These are phyloP conservation scores for Cyphellophora europaea DNA, from an alignment of 2,329 filamentous ascomycete species.

Conservation along the genomic window DNA sequence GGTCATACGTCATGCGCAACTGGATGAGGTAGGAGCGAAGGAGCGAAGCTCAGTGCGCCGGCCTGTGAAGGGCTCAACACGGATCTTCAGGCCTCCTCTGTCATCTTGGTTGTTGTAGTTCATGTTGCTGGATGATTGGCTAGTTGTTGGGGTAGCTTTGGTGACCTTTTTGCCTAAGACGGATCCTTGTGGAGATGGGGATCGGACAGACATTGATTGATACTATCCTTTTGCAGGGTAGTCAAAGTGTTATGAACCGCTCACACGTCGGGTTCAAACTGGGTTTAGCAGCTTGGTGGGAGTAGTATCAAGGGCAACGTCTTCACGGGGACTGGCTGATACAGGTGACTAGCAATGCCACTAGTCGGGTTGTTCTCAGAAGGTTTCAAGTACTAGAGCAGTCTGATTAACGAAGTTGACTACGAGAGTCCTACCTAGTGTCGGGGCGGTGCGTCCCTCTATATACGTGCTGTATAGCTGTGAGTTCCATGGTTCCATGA, in stretches of 20 bases:
- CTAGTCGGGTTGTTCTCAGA: no score
- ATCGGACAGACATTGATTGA: not conserved
- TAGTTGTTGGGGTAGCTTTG: not conserved
- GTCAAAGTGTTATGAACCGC: constrained; percentile 1
- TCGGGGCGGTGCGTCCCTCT: not conserved
- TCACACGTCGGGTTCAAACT: not conserved
- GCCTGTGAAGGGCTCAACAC: no score
- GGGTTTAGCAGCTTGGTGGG: constrained; percentile 1
- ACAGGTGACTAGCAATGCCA: no score
- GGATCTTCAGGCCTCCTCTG: no score
- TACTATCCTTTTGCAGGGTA: not conserved
- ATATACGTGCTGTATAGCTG: constrained; percentile 1
- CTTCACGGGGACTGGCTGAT: no score
- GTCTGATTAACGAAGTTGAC: constrained; percentile 1
- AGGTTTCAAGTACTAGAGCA: no score
- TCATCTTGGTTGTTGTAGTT: not conserved
- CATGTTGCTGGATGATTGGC: not conserved
- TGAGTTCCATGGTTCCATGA: not conserved
- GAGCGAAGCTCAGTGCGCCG: no score
- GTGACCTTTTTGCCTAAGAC: not conserved
- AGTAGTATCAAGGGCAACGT: no score
- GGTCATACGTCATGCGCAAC: not conserved
- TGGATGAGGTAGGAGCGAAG: not conserved
- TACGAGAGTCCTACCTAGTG: constrained; percentile 1
- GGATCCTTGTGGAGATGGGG: not conserved